phyloP scores from a whole-genome alignment of 192 early-diverging fungal species.

The Phlyctochytrium arcticum region DNA sequence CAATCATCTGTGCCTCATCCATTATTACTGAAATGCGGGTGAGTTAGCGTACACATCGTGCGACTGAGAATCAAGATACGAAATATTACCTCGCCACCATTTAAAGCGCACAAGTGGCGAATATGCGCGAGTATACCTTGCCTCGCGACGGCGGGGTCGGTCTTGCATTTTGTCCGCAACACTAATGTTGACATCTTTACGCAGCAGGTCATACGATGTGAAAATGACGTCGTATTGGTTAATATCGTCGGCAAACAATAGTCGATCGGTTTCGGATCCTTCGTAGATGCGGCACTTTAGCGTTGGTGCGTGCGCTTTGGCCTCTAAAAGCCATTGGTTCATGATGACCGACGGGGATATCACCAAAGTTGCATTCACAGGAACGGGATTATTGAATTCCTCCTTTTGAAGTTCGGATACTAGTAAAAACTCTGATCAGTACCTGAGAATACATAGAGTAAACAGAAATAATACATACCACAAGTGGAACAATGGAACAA shows the following conservation, averaged over 20 bases:
- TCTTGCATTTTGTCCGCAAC: conserved; percentile 30
- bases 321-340: conserved; percentile 63
- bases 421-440: background rate
- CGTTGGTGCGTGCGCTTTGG: conserved; percentile 47
- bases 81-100: conserved; percentile 50
- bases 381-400: background rate
- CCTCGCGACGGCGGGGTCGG: conserved; percentile 35
- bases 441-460: background rate
- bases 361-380: conserved; percentile 52
- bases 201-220: conserved; percentile 54
- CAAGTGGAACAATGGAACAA: background rate
- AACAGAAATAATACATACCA: background rate
- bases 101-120: conserved; percentile 43
- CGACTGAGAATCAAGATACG: background rate
- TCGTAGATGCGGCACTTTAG: conserved; percentile 39
- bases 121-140: conserved; percentile 31
- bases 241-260: too few relatives aligned
- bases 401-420: background rate
- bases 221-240: conserved; percentile 52
- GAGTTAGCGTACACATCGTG: background rate
- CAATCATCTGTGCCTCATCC: conserved; percentile 70
- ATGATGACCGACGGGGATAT: conserved; percentile 60
- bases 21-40: conserved; percentile 28
- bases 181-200: conserved; percentile 50
- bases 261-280: conserved; percentile 31